Percentiles rank a stretch among this genome's conserved stretches.
Evolutionary conservation across 1,284 basidiomycete genomes (phyloP).

Genomic region (Apiotrichum mycotoxinovorans): DNA sequence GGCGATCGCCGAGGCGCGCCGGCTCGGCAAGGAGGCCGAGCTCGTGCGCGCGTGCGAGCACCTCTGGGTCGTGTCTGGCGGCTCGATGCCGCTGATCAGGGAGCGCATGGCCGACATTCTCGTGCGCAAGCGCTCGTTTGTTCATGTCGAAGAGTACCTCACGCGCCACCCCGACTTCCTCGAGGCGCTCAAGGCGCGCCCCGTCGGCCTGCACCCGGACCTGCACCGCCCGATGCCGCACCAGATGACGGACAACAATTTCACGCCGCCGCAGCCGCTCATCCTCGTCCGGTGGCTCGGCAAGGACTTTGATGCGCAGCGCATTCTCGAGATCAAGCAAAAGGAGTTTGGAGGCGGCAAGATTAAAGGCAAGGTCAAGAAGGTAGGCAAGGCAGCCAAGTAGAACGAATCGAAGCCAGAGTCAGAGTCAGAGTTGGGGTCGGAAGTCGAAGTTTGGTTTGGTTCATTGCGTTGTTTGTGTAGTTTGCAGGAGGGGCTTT

Average conservation of each 20-base stretch:
- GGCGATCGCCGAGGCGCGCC: conserved; percentile 16
- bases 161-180: conserved; percentile 47
- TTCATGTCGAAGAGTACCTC: conserved; percentile 49
- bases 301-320: conserved; percentile 43
- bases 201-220: conserved; percentile 47
- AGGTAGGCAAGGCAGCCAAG: conserved; percentile 12
- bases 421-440: too few species aligned
- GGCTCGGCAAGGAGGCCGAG: conserved; percentile 20
- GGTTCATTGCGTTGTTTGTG: too few species aligned
- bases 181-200: conserved; percentile 38
- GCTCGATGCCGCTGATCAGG: conserved; percentile 42
- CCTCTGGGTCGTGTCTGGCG: conserved; percentile 48
- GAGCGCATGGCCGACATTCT: conserved; percentile 48
- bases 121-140: conserved; percentile 45
- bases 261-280: conserved; percentile 31
- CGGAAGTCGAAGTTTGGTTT: too few species aligned
- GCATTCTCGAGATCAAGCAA: conserved; percentile 47
- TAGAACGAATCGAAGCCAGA: neutral
- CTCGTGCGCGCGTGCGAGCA: conserved; percentile 45
- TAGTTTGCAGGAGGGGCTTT: neutral
- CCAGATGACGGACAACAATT: conserved; percentile 13
- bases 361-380: conserved; percentile 40
- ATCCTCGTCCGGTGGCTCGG: conserved; percentile 48
- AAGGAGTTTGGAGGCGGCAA: conserved; percentile 47
- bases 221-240: conserved; percentile 26